A percentile compares a stretch with the other conserved stretches of the same genome.
Conservation (phyloP, 2,329 filamentous ascomycete species). For the Pestalotiopsis sp. region DNA sequence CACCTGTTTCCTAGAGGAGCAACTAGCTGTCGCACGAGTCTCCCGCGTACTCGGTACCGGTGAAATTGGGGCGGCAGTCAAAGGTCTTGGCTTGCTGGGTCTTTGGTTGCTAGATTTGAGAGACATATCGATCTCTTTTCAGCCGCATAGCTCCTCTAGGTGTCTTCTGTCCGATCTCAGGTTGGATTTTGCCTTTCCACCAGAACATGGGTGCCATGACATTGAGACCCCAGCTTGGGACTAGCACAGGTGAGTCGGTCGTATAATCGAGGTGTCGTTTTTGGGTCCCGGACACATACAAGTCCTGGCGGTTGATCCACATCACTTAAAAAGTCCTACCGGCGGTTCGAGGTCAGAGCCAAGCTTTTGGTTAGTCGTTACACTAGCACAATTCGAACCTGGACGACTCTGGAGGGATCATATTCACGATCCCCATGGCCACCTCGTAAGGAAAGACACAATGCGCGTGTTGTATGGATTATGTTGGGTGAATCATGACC, state of each 20-base stretch:
- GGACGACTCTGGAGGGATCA: not conserved
- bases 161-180: not conserved
- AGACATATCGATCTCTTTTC: not conserved
- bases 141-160: not conserved
- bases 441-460: not conserved
- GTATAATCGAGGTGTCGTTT: not conserved
- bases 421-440: not conserved
- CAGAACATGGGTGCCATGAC: not conserved
- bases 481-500: not conserved
- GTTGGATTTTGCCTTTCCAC: not conserved
- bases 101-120: not conserved
- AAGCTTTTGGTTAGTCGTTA: not conserved
- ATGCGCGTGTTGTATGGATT: not conserved
- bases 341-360: not conserved
- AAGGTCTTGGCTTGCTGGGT: not conserved
- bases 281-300: not conserved
- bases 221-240: not conserved
- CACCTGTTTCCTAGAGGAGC: not conserved
- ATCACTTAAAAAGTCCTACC: not conserved
- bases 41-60: not conserved
- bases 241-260: not conserved
- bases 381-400: not conserved
- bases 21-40: not conserved
- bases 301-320: not conserved
- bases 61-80: slow-evolving; percentile 1